Percentiles rank a stretch among this genome's conserved stretches.
Evolutionary conservation across 805 yeast genomes (phyloP).

Genomic region (Ogataea methanolica): DNA sequence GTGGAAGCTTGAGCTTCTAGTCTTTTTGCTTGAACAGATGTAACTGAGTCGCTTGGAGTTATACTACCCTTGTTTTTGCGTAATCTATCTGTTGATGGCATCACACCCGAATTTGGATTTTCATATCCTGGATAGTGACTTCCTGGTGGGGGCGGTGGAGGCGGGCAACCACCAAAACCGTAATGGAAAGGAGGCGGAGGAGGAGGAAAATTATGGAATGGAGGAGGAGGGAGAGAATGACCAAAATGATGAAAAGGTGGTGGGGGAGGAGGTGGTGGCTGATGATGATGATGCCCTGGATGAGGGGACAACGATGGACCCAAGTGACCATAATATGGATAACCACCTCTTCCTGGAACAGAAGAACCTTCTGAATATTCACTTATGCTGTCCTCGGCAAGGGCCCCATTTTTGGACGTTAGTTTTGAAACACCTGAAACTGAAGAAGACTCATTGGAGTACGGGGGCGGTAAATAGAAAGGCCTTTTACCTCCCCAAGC

Average conservation of each 20-base stretch:
- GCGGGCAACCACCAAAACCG: constrained; percentile 18
- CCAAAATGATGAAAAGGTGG: constrained; percentile 13
- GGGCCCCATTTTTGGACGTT: not conserved
- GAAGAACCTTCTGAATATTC: constrained; percentile 8
- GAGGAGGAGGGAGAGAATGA: constrained; percentile 17
- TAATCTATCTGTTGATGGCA: no score
- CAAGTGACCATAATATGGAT: constrained; percentile 2
- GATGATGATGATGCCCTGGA: constrained; percentile 8
- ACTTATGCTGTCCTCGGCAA: constrained; percentile 1
- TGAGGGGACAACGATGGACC: constrained; percentile 5
- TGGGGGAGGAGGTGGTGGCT: constrained; percentile 13
- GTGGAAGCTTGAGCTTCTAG: not conserved
- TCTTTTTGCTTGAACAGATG: constrained; percentile 5
- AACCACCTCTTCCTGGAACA: constrained; percentile 1
- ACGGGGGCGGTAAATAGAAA: not conserved
- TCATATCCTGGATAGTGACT: not conserved
- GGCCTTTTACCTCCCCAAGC: not conserved
- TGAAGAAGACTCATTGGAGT: not conserved
- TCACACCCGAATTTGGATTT: not conserved
- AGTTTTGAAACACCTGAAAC: not conserved
- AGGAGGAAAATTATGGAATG: constrained; percentile 12
- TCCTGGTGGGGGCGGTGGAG: constrained; percentile 19
- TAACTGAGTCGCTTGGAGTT: constrained; percentile 15
- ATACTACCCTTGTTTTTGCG: constrained; percentile 1
- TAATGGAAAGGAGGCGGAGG: constrained; percentile 20